phyloP scores from a whole-genome alignment of 116 monocot species.

The Thalassia testudinum region DNA sequence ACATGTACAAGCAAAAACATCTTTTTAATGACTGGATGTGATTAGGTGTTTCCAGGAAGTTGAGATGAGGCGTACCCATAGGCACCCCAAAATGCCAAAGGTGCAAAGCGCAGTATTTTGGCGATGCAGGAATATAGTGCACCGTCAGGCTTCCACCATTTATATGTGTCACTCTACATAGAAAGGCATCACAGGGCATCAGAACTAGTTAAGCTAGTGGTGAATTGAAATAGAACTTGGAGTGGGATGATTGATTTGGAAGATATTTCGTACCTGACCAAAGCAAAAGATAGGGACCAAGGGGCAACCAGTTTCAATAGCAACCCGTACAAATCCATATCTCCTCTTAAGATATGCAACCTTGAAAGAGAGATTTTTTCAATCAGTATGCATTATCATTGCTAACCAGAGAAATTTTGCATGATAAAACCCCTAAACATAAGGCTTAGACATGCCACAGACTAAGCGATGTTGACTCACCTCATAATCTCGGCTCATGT shows the following conservation, averaged over 20 bases:
- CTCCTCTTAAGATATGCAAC: conserved; percentile 62
- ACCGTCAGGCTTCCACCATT: conserved; percentile 57
- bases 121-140: conserved; percentile 32
- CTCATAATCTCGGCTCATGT: conserved; percentile 14
- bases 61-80: conserved; percentile 26
- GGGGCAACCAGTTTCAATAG: conserved; percentile 55
- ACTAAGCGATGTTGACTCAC: not conserved
- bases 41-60: no score
- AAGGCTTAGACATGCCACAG: no score
- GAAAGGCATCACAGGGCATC: not conserved
- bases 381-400: no score
- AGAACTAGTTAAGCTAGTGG: not conserved
- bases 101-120: conserved; percentile 35
- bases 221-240: not conserved
- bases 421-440: no score
- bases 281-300: conserved; percentile 61
- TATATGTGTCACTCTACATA: conserved; percentile 33
- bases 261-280: conserved; percentile 35
- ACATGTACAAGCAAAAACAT: no score
- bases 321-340: conserved; percentile 53
- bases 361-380: conserved; percentile 11
- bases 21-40: no score
- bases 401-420: no score
- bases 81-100: conserved; percentile 52
- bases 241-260: not conserved